Percentiles rank a stretch among this genome's conserved stretches.
phyloP scores from a whole-genome alignment of 768 basidiomycete species.

The Amanita brunnescens region DNA sequence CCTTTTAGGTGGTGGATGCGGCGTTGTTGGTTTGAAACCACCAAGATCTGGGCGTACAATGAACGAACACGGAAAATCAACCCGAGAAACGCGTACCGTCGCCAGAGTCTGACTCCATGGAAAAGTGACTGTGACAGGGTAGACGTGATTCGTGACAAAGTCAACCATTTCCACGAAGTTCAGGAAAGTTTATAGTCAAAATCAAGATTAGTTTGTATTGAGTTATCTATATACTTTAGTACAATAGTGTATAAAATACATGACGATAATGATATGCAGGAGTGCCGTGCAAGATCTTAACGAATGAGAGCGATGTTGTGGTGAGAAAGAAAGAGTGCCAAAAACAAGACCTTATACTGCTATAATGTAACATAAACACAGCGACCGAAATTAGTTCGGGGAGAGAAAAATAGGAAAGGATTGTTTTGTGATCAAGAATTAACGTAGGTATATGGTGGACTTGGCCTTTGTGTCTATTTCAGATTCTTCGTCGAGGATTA shows the following conservation, averaged over 20 bases:
- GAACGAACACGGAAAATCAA: neutral
- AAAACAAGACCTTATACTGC: neutral
- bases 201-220: neutral
- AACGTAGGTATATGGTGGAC: neutral
- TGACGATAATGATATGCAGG: neutral
- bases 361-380: neutral
- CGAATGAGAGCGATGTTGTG: neutral
- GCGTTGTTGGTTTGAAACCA: neutral
- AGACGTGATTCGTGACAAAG: neutral
- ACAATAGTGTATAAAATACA: neutral
- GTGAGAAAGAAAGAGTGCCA: neutral
- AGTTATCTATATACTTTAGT: neutral
- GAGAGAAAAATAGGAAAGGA: neutral
- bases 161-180: neutral
- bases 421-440: neutral
- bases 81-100: slow-evolving; percentile 5
- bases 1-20: slow-evolving; percentile 1
- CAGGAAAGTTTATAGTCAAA: no score
- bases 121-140: neutral
- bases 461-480: neutral
- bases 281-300: neutral
- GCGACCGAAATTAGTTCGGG: neutral
- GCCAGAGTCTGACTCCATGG: slow-evolving; percentile 3
- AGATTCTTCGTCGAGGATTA: neutral
- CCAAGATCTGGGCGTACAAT: neutral